phyloP scores from a whole-genome alignment of 208 protist genomes.

The Blechomonas ayalai region DNA sequence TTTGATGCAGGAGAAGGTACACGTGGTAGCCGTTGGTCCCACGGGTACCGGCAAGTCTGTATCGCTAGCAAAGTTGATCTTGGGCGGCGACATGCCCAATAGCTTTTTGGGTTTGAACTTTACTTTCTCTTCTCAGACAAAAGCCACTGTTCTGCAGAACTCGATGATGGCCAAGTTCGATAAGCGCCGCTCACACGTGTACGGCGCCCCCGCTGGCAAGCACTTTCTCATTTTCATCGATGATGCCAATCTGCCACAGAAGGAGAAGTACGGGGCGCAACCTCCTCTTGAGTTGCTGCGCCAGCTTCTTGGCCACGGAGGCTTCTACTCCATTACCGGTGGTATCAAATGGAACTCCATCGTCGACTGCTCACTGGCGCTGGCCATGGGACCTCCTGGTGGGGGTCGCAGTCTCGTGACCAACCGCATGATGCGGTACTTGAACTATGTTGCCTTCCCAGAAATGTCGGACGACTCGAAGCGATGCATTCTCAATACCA shows the following conservation, averaged over 20 bases:
- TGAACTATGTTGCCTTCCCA: slow-evolving; percentile 95
- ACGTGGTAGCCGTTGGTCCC: slow-evolving; percentile 85
- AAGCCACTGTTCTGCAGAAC: slow-evolving; percentile 82
- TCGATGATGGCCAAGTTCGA: slow-evolving; percentile 92
- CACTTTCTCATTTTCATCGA: slow-evolving; percentile 92
- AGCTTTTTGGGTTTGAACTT: slow-evolving; percentile 82
- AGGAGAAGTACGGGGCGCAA: slow-evolving; percentile 92
- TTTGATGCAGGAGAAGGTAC: slow-evolving; percentile 63
- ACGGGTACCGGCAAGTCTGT: slow-evolving; percentile 94
- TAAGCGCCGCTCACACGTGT: slow-evolving; percentile 90
- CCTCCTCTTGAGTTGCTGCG: slow-evolving; percentile 91
- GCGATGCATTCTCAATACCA: slow-evolving; percentile 91
- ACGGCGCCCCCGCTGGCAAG: slow-evolving; percentile 84
- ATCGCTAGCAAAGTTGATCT: slow-evolving; percentile 71
- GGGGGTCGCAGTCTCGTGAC: slow-evolving; percentile 93
- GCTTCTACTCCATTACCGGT: slow-evolving; percentile 81
- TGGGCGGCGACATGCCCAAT: slow-evolving; percentile 68
- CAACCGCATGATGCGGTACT: slow-evolving; percentile 96
- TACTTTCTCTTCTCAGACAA: slow-evolving; percentile 92
- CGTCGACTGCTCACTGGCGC: slow-evolving; percentile 91
- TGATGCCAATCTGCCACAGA: slow-evolving; percentile 89
- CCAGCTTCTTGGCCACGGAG: slow-evolving; percentile 88
- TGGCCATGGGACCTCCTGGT: slow-evolving; percentile 97
- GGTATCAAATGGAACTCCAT: slow-evolving; percentile 88
- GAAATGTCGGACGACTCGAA: slow-evolving; percentile 94